Evolutionary conservation across 139 green algal genomes (phyloP), one percentile per base, ranked within the genome.

Genomic region (Chlorella ohadii): DNA sequence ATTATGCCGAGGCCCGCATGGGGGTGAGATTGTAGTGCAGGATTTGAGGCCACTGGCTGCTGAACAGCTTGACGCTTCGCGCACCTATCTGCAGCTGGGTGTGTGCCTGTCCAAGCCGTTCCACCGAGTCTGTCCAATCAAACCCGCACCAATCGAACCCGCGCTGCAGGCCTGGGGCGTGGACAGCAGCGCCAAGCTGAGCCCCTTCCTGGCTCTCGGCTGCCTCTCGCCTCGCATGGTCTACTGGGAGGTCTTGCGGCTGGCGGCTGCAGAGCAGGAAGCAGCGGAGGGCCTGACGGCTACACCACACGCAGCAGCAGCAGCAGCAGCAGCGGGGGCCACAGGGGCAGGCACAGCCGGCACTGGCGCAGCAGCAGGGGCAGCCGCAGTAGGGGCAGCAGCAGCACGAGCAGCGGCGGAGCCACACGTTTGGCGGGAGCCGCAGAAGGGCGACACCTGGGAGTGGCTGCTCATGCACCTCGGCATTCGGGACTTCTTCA

Each of bases 171-270:
- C 76, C 16, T 59, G 19, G 55, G 92, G 93, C 3, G 77, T 91
- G 7, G 92, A 97, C 70, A 91, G 84, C 81, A 91, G 79, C 66
- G 90, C 90, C 68, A 97, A 97, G 91, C 88, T 98, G 57, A 87
- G 85, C 9, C 86, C 91, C 4, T 95, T 91, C 81, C 85, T 96
- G 9, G 85, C 93, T 1, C 79, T 91, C 39, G 94, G 94, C 41
- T 95, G 88, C 88, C 61, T 98, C 39, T 94, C 89, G 7, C 93
- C 95, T 1, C 91, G 92, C 31, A 66, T 33, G 7, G 75, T 92
- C 20, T 81, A 85, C 56, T 41, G 17, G n/a, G 88, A 94, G 88
- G 75, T 91, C 56, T 61, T 82, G 47, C 56, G 34, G 16, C 15
- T 71, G 59, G 76, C 76, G 0, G 59, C 70, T 27, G 5, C 13